Conservation (phyloP, 352 stramenopile genomes). For the Halophytophthora batemanensis region DNA sequence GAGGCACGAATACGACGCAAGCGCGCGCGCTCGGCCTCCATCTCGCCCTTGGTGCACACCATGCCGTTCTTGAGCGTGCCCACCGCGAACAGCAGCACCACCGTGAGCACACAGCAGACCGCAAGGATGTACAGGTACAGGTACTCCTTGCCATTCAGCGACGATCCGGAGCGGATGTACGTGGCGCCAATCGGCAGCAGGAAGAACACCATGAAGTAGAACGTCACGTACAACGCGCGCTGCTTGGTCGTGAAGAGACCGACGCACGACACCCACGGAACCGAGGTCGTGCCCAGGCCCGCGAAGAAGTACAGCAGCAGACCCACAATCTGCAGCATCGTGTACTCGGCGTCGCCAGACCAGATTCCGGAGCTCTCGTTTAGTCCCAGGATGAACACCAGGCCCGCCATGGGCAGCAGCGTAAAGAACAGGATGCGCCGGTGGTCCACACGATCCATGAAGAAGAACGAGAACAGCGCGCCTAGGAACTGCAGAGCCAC, state of each 20-base stretch:
- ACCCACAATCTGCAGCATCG: constrained; percentile 71
- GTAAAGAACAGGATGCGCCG: constrained; percentile 67
- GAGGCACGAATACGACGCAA: constrained; percentile 47
- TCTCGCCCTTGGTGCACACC: constrained; percentile 65
- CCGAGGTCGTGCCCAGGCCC: constrained; percentile 65
- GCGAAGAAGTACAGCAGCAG: constrained; percentile 79
- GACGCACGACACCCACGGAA: constrained; percentile 71
- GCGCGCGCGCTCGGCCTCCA: constrained; percentile 45
- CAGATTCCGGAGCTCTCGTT: constrained; percentile 51
- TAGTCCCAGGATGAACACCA: constrained; percentile 51
- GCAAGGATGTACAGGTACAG: constrained; percentile 54
- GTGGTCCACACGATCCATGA: constrained; percentile 82
- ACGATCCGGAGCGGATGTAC: constrained; percentile 35
- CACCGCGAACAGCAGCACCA: constrained; percentile 47
- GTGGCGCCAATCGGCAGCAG: constrained; percentile 44
- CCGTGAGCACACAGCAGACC: constrained; percentile 39
- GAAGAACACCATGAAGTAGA: constrained; percentile 81
- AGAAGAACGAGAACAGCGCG: constrained; percentile 81
- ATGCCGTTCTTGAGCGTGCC: constrained; percentile 65
- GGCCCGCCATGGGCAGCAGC: constrained; percentile 48
- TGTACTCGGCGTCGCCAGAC: constrained; percentile 47
- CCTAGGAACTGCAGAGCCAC: constrained; percentile 63
- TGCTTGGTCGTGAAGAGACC: constrained; percentile 68
- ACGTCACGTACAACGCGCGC: constrained; percentile 57
- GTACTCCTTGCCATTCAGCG: constrained; percentile 39